Base-by-base conservation (phyloP, 352 stramenopile genomes). In the Globisporangium alternatum region DNA sequence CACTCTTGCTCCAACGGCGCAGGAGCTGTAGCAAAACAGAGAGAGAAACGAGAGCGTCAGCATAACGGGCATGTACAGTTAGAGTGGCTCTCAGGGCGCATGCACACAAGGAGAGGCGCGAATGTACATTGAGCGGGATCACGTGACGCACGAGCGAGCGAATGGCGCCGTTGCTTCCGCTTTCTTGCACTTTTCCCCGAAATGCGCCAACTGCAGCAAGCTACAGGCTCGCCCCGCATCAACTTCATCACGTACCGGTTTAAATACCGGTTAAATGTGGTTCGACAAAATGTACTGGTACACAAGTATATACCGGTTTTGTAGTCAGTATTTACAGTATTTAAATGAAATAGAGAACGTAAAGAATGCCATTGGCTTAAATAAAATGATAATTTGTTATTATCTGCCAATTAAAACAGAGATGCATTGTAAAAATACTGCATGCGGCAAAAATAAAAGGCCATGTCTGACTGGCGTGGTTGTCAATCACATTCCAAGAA, bases 181-280 rank as follows among this genome's bases (percentile, higher is more conserved):
- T 55, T 56, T 56, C 49, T 56, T 56, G 49, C 49, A 56, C 25
- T 28, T 57, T 57, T 12, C 30, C 30, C 30, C 15, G 6, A n/a
- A 57, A 57, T 41, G 28, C 15, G 17, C 28, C 49, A 56, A 41
- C 28, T 28, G 28, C 31, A 21, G 41, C 12, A 45, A 45, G 15
- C 33, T 12, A 12, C 33, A 39, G 25, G 25, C 25, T 28, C 25
- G 25, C 25, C 17, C 5, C 10, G 22, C 13, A 30, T 33, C 47
- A 53, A 53, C 47, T 53, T 30, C 47, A 53, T 1, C 33, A 21
- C 13, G 5, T 55, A 55, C 48, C 48, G 48, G 48, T 55, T n/a
- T 4, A 4, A 2, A 9, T 21, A 31, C 44, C 44, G 44, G 44
- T 51, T 51, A 25, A 53, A 31, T 9, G 12, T 37, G 45, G n/a